Evolutionary conservation across 345 rosid species (phyloP), one percentile per base, ranked within the genome.

Genomic region (rapeseed (Brassica napus)): DNA sequence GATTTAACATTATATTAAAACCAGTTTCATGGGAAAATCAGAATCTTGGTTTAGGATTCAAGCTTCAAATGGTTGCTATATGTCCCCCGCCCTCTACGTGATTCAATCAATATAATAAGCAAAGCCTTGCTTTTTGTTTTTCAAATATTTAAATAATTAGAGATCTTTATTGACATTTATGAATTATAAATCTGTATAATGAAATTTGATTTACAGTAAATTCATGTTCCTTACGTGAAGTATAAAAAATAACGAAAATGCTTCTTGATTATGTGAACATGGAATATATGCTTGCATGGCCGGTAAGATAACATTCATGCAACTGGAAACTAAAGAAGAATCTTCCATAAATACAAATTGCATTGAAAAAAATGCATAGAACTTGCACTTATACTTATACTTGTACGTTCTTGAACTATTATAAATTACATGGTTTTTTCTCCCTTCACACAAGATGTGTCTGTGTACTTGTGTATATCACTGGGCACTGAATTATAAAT

Each of bases 271-370:
- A 15, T 26, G 49, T 21, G 68, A 78, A 58, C 73, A 78, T 66
- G 82, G 66, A 37, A 57, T 59, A 2, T 72, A 14, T 72, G 82
- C 77, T 77, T 65, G 62, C 21, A 58, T 72, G 68, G 37, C 39
- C 47, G 54, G 68, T 66, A 18, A 58, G 54, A 65, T 4, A n/a
- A 15, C 4, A 71, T 58, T 78, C 81, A 71, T 55, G 67, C 7
- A 71, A 55, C 15, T 58, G 21, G 68, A 21, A 72, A 78, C 18
- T 49, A 12, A 49, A 1, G 18, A 6, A 21, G 30, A 72, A 65
- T 72, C 68, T 78, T 39, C 31, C 62, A 42, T 57, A 65, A 72
- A 78, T 42, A 21, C 23, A 78, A 78, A 57, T 4, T 32, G 30
- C 77, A 72, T 58, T 30, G 69, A 37, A 9, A 7, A 60, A 6